phyloP scores from a whole-genome alignment of 2,329 filamentous ascomycete genomes.

The Botrytis sinoallii region DNA sequence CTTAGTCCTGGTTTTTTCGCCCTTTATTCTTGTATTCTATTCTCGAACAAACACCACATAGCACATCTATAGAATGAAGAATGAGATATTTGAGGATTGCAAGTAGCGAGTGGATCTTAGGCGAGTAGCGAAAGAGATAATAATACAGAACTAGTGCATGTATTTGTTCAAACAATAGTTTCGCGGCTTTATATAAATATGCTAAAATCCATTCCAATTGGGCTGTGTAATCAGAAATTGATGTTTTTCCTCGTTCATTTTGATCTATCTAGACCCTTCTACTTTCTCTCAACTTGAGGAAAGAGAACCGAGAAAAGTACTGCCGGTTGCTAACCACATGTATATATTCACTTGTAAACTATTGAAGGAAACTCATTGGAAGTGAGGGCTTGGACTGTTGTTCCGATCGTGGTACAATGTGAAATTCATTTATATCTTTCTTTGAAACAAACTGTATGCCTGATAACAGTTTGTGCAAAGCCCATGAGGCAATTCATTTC shows the following conservation, averaged over 20 bases:
- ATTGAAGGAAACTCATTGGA: background rate
- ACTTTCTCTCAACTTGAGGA: background rate
- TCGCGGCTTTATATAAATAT: fast-evolving
- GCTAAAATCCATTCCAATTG: background rate
- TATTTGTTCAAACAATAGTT: background rate
- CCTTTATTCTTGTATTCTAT: background rate
- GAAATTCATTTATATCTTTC: background rate
- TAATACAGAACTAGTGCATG: background rate
- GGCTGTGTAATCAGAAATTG: too few species aligned
- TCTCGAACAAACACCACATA: background rate
- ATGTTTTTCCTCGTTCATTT: too few species aligned
- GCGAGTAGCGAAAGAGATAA: background rate
- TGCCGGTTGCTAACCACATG: background rate
- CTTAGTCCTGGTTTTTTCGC: background rate
- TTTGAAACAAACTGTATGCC: fast-evolving
- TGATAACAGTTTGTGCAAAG: background rate
- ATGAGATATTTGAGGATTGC: background rate
- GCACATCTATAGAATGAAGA: background rate
- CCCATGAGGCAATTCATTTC: background rate
- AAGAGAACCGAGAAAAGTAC: background rate
- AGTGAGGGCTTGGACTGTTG: background rate
- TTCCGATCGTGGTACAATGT: background rate
- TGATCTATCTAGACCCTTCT: background rate
- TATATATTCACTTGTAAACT: background rate
- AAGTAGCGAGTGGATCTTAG: background rate